phyloP scores from a whole-genome alignment of 1,284 basidiomycete species.

The Heterobasidion irregulare region DNA sequence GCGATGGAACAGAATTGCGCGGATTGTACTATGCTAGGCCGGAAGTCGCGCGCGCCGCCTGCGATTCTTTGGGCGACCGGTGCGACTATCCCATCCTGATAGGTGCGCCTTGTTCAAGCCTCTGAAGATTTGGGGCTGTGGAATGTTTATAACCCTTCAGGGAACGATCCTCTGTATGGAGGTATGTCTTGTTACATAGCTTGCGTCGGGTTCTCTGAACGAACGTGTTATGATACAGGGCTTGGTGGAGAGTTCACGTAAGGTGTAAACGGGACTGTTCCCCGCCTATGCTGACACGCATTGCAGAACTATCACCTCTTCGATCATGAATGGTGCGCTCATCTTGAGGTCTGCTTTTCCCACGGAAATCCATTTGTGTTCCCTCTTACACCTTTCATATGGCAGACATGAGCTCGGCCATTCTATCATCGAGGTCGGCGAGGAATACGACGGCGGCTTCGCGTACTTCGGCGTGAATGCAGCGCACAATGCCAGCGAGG shows the following conservation, averaged over 20 bases:
- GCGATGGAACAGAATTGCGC: slow-evolving; percentile 72
- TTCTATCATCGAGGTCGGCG: slow-evolving; percentile 73
- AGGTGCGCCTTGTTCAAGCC: slow-evolving; percentile 31
- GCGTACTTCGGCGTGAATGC: slow-evolving; percentile 74
- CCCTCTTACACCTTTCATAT: too few species aligned
- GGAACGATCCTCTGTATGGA: slow-evolving; percentile 77
- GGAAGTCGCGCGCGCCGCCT: slow-evolving; percentile 61
- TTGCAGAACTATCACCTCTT: slow-evolving; percentile 69
- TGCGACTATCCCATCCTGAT: slow-evolving; percentile 78
- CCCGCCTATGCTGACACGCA: slow-evolving; percentile 2
- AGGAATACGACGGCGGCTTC: slow-evolving; percentile 81
- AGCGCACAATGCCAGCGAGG: slow-evolving; percentile 30
- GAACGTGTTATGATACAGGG: slow-evolving; percentile 28
- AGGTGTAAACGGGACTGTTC: slow-evolving; percentile 17
- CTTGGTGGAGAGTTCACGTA: slow-evolving; percentile 80
- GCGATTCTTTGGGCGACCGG: slow-evolving; percentile 49
- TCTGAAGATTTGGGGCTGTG: not conserved
- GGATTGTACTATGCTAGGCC: slow-evolving; percentile 69
- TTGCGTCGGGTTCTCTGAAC: slow-evolving; percentile 11
- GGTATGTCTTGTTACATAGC: slow-evolving; percentile 28
- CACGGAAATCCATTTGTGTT: not conserved
- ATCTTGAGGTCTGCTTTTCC: slow-evolving; percentile 44
- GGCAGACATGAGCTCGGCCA: slow-evolving; percentile 71
- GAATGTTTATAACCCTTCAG: slow-evolving; percentile 24
- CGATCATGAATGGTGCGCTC: slow-evolving; percentile 68